Conservation (phyloP, 768 basidiomycete genomes). For the Auricularia sp. region DNA sequence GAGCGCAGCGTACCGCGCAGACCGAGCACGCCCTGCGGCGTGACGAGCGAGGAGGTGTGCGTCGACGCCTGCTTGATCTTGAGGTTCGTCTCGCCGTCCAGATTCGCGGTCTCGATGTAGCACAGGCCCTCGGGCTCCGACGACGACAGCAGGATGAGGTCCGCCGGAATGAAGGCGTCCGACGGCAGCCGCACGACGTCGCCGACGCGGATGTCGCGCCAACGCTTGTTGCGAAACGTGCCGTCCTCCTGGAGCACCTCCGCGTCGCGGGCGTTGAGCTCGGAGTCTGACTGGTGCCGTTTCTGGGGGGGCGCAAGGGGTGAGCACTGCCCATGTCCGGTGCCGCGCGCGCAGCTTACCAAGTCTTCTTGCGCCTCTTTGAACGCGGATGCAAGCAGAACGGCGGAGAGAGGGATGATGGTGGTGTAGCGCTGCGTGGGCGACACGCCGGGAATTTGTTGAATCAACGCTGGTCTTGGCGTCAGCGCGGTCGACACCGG, state of each 20-base stretch:
- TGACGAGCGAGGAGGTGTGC: slow-evolving; percentile 66
- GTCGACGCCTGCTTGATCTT: slow-evolving; percentile 96
- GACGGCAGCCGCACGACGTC: slow-evolving; percentile 86
- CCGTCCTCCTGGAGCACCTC: slow-evolving; percentile 54
- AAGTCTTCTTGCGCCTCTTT: slow-evolving; percentile 95
- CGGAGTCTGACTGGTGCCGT: slow-evolving; percentile 90
- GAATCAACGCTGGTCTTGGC: slow-evolving; percentile 56
- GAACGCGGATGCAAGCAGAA: slow-evolving; percentile 86
- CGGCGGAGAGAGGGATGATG: slow-evolving; percentile 79
- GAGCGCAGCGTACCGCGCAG: slow-evolving; percentile 81
- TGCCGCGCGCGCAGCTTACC: slow-evolving; percentile 34
- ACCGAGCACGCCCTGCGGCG: slow-evolving; percentile 60
- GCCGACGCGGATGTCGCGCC: slow-evolving; percentile 85
- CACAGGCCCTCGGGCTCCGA: slow-evolving; percentile 96
- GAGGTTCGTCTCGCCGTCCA: slow-evolving; percentile 98
- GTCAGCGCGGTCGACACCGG: too few relatives aligned
- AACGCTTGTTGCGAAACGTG: slow-evolving; percentile 64
- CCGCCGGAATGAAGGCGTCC: slow-evolving; percentile 93
- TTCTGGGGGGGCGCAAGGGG: slow-evolving; percentile 32
- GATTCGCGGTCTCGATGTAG: slow-evolving; percentile 94
- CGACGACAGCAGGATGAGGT: slow-evolving; percentile 75
- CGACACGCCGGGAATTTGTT: slow-evolving; percentile 96
- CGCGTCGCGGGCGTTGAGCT: slow-evolving; percentile 74
- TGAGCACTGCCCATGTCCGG: not conserved
- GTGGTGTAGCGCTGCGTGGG: slow-evolving; percentile 94